Evolutionary conservation across 768 basidiomycete species (phyloP), one percentile per base, ranked within the genome.

Genomic region (Boletus pseudopeckii): DNA sequence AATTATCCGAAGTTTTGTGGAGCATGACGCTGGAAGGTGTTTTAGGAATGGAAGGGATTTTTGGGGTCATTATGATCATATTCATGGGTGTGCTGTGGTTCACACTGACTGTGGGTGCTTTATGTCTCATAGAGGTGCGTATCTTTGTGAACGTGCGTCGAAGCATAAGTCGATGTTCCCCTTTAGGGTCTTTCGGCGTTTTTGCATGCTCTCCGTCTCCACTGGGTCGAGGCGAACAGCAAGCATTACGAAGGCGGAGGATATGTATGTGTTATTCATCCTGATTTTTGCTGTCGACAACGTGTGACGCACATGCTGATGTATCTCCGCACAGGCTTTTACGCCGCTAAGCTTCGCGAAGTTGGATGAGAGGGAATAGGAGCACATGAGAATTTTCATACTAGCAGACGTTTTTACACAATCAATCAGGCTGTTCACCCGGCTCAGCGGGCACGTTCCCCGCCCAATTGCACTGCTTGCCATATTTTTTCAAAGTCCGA

Each of bases 171-270:
- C 50, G 34, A 45, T 37, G 5, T 48, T 24, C 8, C 7, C 24
- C 52, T 55, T 45, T 63, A 94, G 90, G 94, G 96, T 61, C 78
- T 98, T 33, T 92, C 90, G 64, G 96, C 96, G 36, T 98, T 98
- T 77, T 72, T 98, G 71, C 96, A 98, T 71, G 96, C 96, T 7
- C 81, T 98, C 58, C 86, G 96, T 65, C 79, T 98, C 61, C 96
- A 98, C 72, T 98, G 96, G 93, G 96, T 98, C 54, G 95, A 98
- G 73, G 92, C 88, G 49, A 97, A 96, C 76, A 94, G 93, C 75
- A 96, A 97, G 78, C 92, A 94, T 67, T 96, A 88, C 68, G 84
- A 89, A 71, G 93, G 90, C 33, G 88, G 82, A 54, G 93, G 92
- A 70, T 83, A 93, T 77, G 91, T 92, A 75, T 71, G 88, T 86